phyloP scores from a whole-genome alignment of 202 grass and related monocot genomes.

The Hordeum pubiflorum region DNA sequence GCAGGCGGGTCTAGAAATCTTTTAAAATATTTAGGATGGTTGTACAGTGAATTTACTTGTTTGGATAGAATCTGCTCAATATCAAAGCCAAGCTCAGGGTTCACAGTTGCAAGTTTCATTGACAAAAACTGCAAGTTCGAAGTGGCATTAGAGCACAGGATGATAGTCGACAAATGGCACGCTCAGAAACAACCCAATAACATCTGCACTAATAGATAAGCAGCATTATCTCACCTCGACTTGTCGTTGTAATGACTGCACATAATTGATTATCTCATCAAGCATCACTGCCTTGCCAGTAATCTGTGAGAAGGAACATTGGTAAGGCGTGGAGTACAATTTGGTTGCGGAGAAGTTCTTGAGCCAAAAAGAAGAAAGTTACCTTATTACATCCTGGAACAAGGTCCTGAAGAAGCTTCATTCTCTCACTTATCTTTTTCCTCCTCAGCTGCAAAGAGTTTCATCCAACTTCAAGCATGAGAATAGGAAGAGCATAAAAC shows the following conservation, averaged over 20 bases:
- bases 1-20: slow-evolving; percentile 1
- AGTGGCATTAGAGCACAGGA: slow-evolving; percentile 18
- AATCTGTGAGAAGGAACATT: slow-evolving; percentile 43
- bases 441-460: slow-evolving; percentile 72
- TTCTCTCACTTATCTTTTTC: slow-evolving; percentile 97
- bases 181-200: background rate
- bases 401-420: slow-evolving; percentile 98
- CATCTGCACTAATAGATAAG: background rate
- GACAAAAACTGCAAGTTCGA: slow-evolving; percentile 71
- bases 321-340: background rate
- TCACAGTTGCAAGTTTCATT: slow-evolving; percentile 90
- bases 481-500: background rate
- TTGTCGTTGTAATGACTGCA: slow-evolving; percentile 91
- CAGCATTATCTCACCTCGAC: slow-evolving; percentile 55
- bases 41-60: slow-evolving; percentile 42
- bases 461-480: slow-evolving; percentile 36
- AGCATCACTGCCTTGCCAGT: slow-evolving; percentile 96
- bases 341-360: slow-evolving; percentile 3
- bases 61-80: slow-evolving; percentile 68
- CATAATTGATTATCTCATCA: slow-evolving; percentile 98
- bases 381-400: slow-evolving; percentile 98
- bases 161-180: slow-evolving; percentile 1
- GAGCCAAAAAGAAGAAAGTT: slow-evolving; percentile 8
- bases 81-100: slow-evolving; percentile 64
- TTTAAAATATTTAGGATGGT: background rate